These are phyloP conservation scores for Rhizopus delemar DNA, from an alignment of 371 early-diverging fungal genomes.

Conservation along the genomic window DNA sequence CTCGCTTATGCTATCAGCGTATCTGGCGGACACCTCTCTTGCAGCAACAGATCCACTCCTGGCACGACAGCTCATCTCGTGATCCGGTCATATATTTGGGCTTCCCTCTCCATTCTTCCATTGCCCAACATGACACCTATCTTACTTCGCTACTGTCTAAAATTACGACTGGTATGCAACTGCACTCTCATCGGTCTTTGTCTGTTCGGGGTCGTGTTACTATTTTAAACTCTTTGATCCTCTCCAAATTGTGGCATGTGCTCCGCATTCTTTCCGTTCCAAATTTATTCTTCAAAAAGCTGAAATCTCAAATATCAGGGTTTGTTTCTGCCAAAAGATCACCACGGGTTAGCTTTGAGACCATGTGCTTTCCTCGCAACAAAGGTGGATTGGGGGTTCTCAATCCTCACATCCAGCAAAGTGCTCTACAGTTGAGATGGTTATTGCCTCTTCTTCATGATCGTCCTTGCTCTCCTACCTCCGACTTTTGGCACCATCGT, in stretches of 20 bases:
- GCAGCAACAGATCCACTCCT: neutral
- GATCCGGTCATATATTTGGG: conserved; percentile 18
- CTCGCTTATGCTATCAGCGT: neutral
- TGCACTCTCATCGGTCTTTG: conserved; percentile 12
- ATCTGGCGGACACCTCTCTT: neutral
- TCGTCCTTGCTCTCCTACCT: neutral
- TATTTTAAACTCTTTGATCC: conserved; percentile 23
- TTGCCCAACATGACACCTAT: conserved; percentile 14
- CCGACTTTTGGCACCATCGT: neutral
- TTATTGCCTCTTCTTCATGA: conserved; percentile 10
- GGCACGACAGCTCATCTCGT: conserved; percentile 16
- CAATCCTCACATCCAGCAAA: conserved; percentile 14
- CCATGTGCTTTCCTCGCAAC: no score
- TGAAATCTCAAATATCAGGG: conserved; percentile 2
- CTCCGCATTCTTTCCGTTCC: no score
- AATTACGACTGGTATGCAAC: conserved; percentile 1
- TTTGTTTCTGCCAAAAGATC: conserved; percentile 3
- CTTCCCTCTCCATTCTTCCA: conserved; percentile 17
- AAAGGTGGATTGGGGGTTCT: conserved; percentile 7
- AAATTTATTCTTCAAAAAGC: neutral
- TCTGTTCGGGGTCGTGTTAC: conserved; percentile 27
- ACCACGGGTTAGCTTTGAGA: no score
- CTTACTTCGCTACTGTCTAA: conserved; percentile 11
- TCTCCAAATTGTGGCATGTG: conserved; percentile 14
- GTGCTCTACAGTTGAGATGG: conserved; percentile 17